Evolutionary conservation across 2,329 filamentous ascomycete species (phyloP), one percentile per base, ranked within the genome.

Genomic region (Sclerotinia subarctica): DNA sequence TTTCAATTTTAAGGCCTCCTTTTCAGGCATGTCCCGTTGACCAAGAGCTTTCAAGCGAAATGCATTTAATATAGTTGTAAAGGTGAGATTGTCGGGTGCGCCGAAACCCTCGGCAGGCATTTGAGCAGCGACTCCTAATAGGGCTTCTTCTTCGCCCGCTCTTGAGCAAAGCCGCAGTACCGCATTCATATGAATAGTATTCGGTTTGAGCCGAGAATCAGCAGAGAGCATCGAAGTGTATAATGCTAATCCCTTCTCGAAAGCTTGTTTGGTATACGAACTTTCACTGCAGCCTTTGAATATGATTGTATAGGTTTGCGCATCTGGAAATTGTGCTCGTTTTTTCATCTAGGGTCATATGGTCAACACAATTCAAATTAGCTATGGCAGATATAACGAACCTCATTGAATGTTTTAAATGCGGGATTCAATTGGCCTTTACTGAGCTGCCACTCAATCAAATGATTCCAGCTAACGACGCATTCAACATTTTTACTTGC

Each of bases 331-430:
- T 74, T 96, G 90, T 6, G 84, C 89, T 70, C 93, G 86, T 81
- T 98, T 98, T 81, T 98, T 99, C 94, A 99, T 98, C 90, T 92
- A 47, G 8, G 13, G 49, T 38, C 4, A 60, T 4, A n/a, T 53
- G 44, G 57, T 67, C 24, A 67, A n/a, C 29, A 46, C 38, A 38
- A n/a, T 24, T 10, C 8, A 24, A 4, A n/a, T 19, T 3, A 19
- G 17, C n/a, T 35, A 32, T 19, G 1, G 5, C 10, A 26, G 15
- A 19, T 51, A 21, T 46, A 47, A 67, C 82, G 71, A 78, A 91
- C 90, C 78, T 98, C 94, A 78, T 97, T 97, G 81, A 88, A 97
- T n/a, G 93, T 82, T 79, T 91, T 93, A 68, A 96, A 80, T 24
- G 91, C 94, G 26, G 82, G 80, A 69, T 84, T 83, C 46, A 93